Base-by-base conservation (phyloP, 2,329 filamentous ascomycete genomes). In the Trichoderma polysporum region DNA sequence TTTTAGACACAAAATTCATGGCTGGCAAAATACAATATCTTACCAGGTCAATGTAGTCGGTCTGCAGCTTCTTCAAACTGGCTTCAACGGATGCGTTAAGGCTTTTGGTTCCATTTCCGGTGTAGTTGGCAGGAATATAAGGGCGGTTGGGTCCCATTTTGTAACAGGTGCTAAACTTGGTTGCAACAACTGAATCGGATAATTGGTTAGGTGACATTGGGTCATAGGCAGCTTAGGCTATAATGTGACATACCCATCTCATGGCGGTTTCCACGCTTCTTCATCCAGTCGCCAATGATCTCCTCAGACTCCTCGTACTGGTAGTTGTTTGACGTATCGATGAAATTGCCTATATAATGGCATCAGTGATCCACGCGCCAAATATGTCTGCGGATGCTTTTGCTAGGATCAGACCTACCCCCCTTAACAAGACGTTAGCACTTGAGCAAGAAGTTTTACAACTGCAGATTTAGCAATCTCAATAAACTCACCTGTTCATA, bases 211-310 rank as follows among this genome's bases (percentile, higher is more conserved):
- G 33, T 41, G 35, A 25, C 17, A 29, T 25, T 31, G n/a, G 4
- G 6, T 8, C 3, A n/a, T 8, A 47, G 50, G 12, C 6, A 25
- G 13, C 29, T 33, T 8, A 12, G 27, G 15, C 35, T n/a, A 35
- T 35, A 10, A 22, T n/a, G 12, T 19, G 13, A 74, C 80, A 68
- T 72, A 85, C 83, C 81, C 76, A 92, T 85, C 74, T 90, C 81
- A 70, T 91, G 89, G 27, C 90, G 84, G 68, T 86, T 86, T n/a
- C 83, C 81, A 10, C 87, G 84, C 68, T 83, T 83, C 71, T 83
- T 81, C 86, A 91, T 89, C 89, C 90, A 92, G 71, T 90, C 88
- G 39, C 90, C 90, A 66, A 92, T 80, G 86, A 89, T 90, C 61
- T 73, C 76, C 76, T 92, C 90, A 1, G 86, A 86, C 75, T 91